These are phyloP conservation scores for Exophiala phaeomuriformis DNA, from an alignment of 2,329 filamentous ascomycete species.

Conservation along the genomic window DNA sequence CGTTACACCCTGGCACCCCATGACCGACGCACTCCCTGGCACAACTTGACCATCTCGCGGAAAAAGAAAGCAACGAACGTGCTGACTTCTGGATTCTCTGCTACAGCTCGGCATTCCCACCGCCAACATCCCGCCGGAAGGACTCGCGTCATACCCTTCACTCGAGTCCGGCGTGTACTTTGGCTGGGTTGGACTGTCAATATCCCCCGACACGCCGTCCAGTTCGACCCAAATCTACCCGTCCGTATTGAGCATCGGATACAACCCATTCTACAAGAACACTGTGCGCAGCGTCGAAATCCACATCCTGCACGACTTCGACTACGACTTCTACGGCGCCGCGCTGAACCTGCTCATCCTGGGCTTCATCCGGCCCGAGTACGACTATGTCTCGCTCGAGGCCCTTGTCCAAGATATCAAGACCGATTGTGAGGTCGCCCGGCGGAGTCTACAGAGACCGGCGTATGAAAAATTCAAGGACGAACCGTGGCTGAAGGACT, in stretches of 20 bases:
- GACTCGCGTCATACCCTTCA: conserved; percentile 55
- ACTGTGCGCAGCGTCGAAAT: conserved; percentile 74
- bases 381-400: conserved; percentile 77
- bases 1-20: too few species aligned
- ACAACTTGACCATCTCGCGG: too few species aligned
- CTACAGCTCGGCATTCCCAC: conserved; percentile 85
- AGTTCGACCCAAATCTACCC: conserved; percentile 50
- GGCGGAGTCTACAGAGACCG: conserved; percentile 60
- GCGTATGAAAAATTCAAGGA: conserved; percentile 49
- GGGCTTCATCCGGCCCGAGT: conserved; percentile 83
- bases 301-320: conserved; percentile 59
- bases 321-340: conserved; percentile 74
- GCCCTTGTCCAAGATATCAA: conserved; percentile 81
- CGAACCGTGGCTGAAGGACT: conserved; percentile 33
- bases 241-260: conserved; percentile 91
- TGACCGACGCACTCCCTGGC: too few species aligned
- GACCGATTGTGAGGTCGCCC: conserved; percentile 78
- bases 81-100: not conserved
- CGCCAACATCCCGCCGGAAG: conserved; percentile 68
- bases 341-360: conserved; percentile 72
- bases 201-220: conserved; percentile 35
- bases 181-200: conserved; percentile 72
- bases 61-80: too few species aligned
- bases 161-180: conserved; percentile 83
- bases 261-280: conserved; percentile 98